Conservation (phyloP, 768 basidiomycete species). For the Suillus weaverae region DNA sequence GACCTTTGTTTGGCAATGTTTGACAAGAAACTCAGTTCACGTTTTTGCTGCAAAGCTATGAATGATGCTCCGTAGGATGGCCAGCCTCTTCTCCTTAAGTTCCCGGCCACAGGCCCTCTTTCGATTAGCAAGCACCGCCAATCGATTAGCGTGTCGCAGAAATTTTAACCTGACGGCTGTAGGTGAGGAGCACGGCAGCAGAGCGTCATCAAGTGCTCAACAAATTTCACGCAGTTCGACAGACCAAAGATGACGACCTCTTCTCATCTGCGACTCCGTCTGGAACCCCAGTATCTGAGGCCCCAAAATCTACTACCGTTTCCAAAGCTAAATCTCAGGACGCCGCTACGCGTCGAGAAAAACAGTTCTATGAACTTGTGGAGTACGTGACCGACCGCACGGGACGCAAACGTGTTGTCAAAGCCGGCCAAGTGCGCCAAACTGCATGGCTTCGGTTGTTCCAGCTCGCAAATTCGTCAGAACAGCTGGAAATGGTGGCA, state of each 20-base stretch:
- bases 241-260: conserved; percentile 14
- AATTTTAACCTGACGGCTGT: neutral
- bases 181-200: neutral
- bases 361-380: conserved; percentile 22
- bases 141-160: neutral
- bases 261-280: conserved; percentile 12
- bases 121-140: neutral
- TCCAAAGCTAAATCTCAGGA: neutral
- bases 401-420: conserved; percentile 28
- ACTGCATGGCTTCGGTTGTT: conserved; percentile 53
- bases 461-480: conserved; percentile 47
- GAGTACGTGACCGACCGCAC: conserved; percentile 31
- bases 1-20: neutral
- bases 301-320: neutral
- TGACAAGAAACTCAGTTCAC: neutral
- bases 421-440: conserved; percentile 40
- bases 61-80: neutral
- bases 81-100: neutral
- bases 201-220: neutral
- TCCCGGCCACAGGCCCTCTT: neutral
- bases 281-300: neutral
- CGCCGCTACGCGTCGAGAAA: conserved; percentile 16
- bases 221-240: conserved; percentile 17
- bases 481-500: conserved; percentile 48
- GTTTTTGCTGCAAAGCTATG: neutral